Conservation (phyloP, 305 asterid species). For the Rubia balearica region DNA sequence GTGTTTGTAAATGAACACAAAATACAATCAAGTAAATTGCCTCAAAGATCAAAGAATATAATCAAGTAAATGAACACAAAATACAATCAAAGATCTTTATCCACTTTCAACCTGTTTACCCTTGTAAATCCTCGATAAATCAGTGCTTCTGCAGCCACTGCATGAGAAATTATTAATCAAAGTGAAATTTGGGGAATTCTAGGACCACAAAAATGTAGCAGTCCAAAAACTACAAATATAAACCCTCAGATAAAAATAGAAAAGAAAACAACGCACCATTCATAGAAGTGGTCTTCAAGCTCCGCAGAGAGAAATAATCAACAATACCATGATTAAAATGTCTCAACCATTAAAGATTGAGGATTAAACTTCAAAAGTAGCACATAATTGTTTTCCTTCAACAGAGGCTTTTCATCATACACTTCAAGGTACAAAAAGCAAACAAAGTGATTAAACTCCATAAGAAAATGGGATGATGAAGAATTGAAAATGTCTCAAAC, state of each 20-base stretch:
- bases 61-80: too few relatives aligned
- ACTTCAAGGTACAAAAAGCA: conserved; percentile 61
- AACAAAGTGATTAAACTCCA: conserved; percentile 24
- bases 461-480: neutral
- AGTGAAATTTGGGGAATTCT: neutral
- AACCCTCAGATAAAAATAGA: neutral
- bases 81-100: conserved; percentile 21
- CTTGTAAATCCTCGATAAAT: conserved; percentile 30
- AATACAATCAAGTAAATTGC: too few relatives aligned
- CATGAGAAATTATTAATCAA: conserved; percentile 23
- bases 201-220: neutral
- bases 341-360: neutral
- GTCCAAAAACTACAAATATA: too few relatives aligned
- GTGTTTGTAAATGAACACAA: too few relatives aligned
- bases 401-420: conserved; percentile 66
- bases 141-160: conserved; percentile 42
- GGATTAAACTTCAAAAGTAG: neutral
- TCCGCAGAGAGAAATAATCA: neutral
- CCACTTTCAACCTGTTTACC: conserved; percentile 58
- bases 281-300: too few relatives aligned
- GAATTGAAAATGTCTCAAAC: neutral
- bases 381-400: conserved; percentile 46
- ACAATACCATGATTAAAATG: neutral
- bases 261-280: neutral
- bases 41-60: too few relatives aligned